These are phyloP conservation scores for Podosphaera xanthii DNA, from an alignment of 2,329 filamentous ascomycete genomes.

Conservation along the genomic window DNA sequence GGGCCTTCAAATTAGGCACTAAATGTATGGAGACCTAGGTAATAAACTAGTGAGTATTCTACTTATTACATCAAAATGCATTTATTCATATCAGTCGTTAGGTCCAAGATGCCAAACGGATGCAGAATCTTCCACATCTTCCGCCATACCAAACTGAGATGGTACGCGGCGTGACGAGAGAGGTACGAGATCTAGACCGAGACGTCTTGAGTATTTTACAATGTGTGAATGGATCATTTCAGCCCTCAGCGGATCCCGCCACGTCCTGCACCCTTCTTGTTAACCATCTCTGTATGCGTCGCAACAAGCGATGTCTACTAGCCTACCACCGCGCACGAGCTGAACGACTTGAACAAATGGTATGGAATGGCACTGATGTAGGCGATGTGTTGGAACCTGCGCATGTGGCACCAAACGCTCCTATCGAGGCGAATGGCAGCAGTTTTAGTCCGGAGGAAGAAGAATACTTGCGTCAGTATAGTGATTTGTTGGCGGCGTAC, in stretches of 20 bases:
- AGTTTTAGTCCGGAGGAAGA: conserved; percentile 88
- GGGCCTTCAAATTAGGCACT: too few relatives aligned
- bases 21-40: conserved; percentile 49
- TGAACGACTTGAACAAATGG: conserved; percentile 80
- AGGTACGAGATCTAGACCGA: conserved; percentile 81
- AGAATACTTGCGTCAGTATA: conserved; percentile 82
- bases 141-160: conserved; percentile 85
- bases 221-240: conserved; percentile 65
- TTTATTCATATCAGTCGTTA: conserved; percentile 17
- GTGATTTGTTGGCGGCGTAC: conserved; percentile 79
- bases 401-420: conserved; percentile 19
- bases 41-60: conserved; percentile 35
- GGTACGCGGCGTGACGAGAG: conserved; percentile 65
- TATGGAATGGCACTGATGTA: conserved; percentile 75
- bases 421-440: conserved; percentile 22
- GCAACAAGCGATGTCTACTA: conserved; percentile 86
- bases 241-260: conserved; percentile 64
- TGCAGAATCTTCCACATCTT: conserved; percentile 62
- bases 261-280: conserved; percentile 76
- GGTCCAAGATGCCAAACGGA: conserved; percentile 92
- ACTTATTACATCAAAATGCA: neutral
- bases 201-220: conserved; percentile 61
- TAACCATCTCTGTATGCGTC: conserved; percentile 81
- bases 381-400: conserved; percentile 41
- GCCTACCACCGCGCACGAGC: conserved; percentile 82